Conservation (phyloP, 2,329 filamentous ascomycete genomes). For the Colletotrichum brevisporum region DNA sequence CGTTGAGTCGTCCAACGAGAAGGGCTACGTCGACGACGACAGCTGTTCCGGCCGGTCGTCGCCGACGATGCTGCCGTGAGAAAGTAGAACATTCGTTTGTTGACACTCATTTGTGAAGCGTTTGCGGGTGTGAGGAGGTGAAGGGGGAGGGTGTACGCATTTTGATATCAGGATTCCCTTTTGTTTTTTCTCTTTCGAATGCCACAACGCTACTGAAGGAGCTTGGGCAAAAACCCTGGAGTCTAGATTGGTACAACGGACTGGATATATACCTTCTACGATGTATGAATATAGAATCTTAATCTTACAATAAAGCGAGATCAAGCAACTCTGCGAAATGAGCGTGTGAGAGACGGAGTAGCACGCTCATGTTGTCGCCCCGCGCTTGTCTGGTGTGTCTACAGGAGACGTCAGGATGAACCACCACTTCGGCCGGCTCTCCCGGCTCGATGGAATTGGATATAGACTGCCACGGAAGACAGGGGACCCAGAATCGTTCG, state of each 20-base stretch:
- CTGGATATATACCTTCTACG: constrained; percentile 40
- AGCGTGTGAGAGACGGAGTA: too few relatives aligned
- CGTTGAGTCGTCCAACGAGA: constrained; percentile 38
- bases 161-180: constrained; percentile 28
- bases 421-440: too few relatives aligned
- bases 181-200: constrained; percentile 9
- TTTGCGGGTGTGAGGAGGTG: neutral
- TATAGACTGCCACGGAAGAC: too few relatives aligned
- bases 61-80: constrained; percentile 28
- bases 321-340: neutral
- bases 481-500: too few relatives aligned
- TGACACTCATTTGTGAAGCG: neutral
- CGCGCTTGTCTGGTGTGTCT: too few relatives aligned
- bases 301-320: constrained; percentile 17
- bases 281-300: constrained; percentile 39
- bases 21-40: constrained; percentile 38
- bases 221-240: neutral
- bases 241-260: constrained; percentile 32
- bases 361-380: too few relatives aligned
- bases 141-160: too few relatives aligned
- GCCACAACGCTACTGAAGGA: constrained; percentile 6
- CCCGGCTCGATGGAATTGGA: too few relatives aligned
- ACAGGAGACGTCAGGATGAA: too few relatives aligned
- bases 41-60: constrained; percentile 37
- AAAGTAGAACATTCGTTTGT: neutral